A percentile compares a stretch with the other conserved stretches of the same genome.
These are phyloP conservation scores for Teunomyces tritomae DNA, from an alignment of 805 yeast genomes.

Conservation along the genomic window DNA sequence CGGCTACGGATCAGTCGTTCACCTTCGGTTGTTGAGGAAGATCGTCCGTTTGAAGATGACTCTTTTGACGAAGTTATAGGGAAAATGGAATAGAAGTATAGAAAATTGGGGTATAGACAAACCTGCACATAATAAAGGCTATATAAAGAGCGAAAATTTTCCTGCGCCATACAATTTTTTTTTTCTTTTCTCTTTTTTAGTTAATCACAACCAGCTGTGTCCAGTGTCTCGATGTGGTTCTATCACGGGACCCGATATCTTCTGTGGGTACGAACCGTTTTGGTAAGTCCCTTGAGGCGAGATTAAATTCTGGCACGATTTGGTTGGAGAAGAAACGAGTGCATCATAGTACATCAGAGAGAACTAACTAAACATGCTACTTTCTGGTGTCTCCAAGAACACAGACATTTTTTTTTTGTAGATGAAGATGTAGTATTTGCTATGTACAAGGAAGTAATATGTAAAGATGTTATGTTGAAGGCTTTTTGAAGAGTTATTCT, in stretches of 20 bases:
- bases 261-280: constrained; percentile 39
- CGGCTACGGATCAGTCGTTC: background rate
- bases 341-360: constrained; percentile 50
- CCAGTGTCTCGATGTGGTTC: background rate
- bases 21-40: background rate
- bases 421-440: background rate
- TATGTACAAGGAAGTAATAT: background rate
- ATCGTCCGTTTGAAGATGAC: background rate
- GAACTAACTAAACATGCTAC: constrained; percentile 8
- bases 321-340: constrained; percentile 27
- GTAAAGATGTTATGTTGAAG: background rate
- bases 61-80: constrained; percentile 1
- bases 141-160: background rate
- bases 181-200: background rate
- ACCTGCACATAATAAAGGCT: background rate
- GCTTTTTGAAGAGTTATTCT: background rate
- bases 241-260: constrained; percentile 15
- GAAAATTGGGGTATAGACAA: background rate
- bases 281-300: constrained; percentile 41
- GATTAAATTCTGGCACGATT: background rate
- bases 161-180: background rate
- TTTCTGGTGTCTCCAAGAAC: constrained; percentile 49
- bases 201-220: background rate
- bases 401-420: constrained; percentile 31
- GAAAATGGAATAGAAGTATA: constrained; percentile 3